Conservation (phyloP, 495 filamentous ascomycete species). For the Clohesyomyces aquaticus region DNA sequence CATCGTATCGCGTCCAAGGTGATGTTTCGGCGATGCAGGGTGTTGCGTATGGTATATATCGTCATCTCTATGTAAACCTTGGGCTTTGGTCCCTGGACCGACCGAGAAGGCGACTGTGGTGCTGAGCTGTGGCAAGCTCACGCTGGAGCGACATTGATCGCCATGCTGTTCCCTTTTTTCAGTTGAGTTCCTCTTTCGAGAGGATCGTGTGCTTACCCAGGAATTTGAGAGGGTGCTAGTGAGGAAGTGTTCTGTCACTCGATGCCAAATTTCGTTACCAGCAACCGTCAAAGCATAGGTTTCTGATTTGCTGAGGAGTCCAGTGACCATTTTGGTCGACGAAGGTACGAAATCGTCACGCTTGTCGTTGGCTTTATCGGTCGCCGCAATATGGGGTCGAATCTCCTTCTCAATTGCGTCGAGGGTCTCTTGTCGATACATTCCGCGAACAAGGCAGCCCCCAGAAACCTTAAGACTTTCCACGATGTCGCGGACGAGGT, state of each 20-base stretch:
- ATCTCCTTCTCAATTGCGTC: slow-evolving; percentile 28
- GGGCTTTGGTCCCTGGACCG: slow-evolving; percentile 43
- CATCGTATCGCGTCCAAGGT: slow-evolving; percentile 4
- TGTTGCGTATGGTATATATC: slow-evolving; percentile 23
- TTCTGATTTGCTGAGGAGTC: slow-evolving; percentile 40
- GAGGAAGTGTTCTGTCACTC: slow-evolving; percentile 41
- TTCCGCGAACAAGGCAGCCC: slow-evolving; percentile 17
- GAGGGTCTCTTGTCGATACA: slow-evolving; percentile 22
- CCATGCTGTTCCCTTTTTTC: slow-evolving; percentile 1
- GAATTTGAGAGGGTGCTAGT: slow-evolving; percentile 36
- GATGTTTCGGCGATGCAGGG: not conserved
- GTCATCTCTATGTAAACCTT: slow-evolving; percentile 49
- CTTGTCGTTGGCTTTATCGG: slow-evolving; percentile 17
- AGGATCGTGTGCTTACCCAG: slow-evolving; percentile 20
- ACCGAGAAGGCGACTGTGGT: slow-evolving; percentile 44
- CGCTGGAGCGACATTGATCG: slow-evolving; percentile 29
- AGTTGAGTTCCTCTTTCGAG: not conserved
- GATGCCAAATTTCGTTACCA: slow-evolving; percentile 41
- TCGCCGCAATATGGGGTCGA: slow-evolving; percentile 19
- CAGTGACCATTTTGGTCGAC: slow-evolving; percentile 45
- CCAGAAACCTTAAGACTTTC: slow-evolving; percentile 12
- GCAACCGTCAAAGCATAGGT: slow-evolving; percentile 42
- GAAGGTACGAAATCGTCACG: slow-evolving; percentile 42
- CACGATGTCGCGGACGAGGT: slow-evolving; percentile 13
- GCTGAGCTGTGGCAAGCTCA: slow-evolving; percentile 44